Base-by-base conservation (phyloP, 495 filamentous ascomycete species). In the Neurospora sp. region DNA sequence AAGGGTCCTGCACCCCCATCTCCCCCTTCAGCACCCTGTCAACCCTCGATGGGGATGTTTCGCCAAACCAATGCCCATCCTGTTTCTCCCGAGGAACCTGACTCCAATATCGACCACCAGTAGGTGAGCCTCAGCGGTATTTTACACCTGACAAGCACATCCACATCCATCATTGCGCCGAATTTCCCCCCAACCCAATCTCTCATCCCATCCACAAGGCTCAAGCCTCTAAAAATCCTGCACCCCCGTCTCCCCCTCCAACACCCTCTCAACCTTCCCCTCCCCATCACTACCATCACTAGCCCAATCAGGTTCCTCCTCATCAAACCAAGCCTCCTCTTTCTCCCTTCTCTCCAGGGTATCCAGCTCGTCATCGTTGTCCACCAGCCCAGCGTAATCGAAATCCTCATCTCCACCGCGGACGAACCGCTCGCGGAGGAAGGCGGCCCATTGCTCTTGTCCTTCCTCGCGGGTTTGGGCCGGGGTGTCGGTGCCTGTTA, bases 341-440 rank as follows among this genome's bases (percentile, higher is more conserved):
- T 75, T 77, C 71, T 90, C 87, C 31, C 81, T 75, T 70, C 90
- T 85, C 78, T 90, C 88, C 75, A 86, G 79, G 77, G 91, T 89
- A 81, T 95, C 92, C 46, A 86, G 89, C 54, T 90, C 89, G 39
- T 93, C 90, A 79, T 90, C 89, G 59, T 86, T 83, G 77, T 95
- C 93, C 37, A 94, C 90, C 5, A 20, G 73, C 12, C 54, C 23
- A 18, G 74, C 81, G 77, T 95, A 95, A 54, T 93, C 91, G 74
- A 96, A 94, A 69, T 96, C 93, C 7, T 83, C 81, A 77, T 95
- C 93, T 41, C 86, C 86, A 2, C 93, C 93, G 37, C 85, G 81
- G 39, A 95, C 76, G 75, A 96, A 96, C 39, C 92, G 84, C 72
- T 90, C 78, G 27, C 86, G 84, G 83, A 95, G 89, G 77, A 90